These are phyloP conservation scores for Parafenestella ontariensis DNA, from an alignment of 2,329 filamentous ascomycete species.

Conservation along the genomic window DNA sequence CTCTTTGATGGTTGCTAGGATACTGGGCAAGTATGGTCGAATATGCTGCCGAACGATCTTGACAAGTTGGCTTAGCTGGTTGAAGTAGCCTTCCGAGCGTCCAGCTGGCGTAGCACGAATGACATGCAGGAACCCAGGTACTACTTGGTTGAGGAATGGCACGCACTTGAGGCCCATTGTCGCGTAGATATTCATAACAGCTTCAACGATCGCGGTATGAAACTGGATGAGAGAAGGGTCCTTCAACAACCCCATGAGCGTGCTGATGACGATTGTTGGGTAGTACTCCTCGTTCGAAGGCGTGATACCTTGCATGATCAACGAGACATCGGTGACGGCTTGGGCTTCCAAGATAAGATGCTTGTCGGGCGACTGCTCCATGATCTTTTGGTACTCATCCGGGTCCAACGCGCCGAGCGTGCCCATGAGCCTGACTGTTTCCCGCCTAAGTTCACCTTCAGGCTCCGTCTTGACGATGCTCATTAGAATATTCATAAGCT, in stretches of 20 bases:
- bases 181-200: conserved; percentile 98
- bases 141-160: conserved; percentile 89
- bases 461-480: conserved; percentile 94
- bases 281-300: conserved; percentile 99
- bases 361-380: conserved; percentile 84
- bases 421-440: conserved; percentile 96
- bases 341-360: conserved; percentile 73
- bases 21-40: conserved; percentile 83
- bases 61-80: conserved; percentile 90
- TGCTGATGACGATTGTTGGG: conserved; percentile 96
- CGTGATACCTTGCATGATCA: conserved; percentile 97
- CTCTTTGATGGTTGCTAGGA: conserved; percentile 84
- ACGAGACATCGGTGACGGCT: conserved; percentile 84
- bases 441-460: conserved; percentile 82
- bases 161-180: conserved; percentile 96
- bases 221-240: conserved; percentile 89
- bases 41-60: conserved; percentile 97
- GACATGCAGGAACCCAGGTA: conserved; percentile 90
- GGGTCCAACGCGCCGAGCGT: conserved; percentile 94
- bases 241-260: conserved; percentile 87
- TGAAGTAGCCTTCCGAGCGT: conserved; percentile 94
- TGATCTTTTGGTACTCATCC: conserved; percentile 94
- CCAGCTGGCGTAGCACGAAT: conserved; percentile 81
- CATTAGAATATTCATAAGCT: conserved; percentile 89
- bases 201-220: conserved; percentile 92